phyloP scores from a whole-genome alignment of 805 yeast species.

The Suhomyces faveliae region DNA sequence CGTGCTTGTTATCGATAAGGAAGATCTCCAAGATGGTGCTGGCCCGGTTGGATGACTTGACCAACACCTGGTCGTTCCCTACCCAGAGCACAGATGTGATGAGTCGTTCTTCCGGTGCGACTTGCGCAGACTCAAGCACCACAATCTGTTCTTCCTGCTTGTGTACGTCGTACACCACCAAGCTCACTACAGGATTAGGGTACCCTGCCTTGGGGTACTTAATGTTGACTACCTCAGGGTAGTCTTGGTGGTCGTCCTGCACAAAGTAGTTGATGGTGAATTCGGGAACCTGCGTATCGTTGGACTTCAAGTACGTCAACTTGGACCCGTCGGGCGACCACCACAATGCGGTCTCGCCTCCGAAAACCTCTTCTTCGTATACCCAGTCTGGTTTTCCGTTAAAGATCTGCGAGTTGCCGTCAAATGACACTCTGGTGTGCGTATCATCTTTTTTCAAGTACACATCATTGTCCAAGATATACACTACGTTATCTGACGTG shows the following conservation, averaged over 20 bases:
- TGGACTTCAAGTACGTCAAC: constrained; percentile 52
- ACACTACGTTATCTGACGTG: constrained; percentile 51
- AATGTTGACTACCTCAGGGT: constrained; percentile 47
- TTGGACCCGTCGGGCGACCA: constrained; percentile 67
- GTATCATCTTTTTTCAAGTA: constrained; percentile 37
- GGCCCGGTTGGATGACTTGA: constrained; percentile 62
- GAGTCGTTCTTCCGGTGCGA: constrained; percentile 42
- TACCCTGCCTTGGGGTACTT: constrained; percentile 77
- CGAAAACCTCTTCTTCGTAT: constrained; percentile 76
- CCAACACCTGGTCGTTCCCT: constrained; percentile 40
- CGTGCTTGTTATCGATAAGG: constrained; percentile 33
- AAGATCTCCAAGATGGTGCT: constrained; percentile 56
- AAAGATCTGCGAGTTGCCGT: constrained; percentile 51
- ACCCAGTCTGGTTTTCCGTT: constrained; percentile 84
- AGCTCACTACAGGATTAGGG: constrained; percentile 52
- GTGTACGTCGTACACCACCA: constrained; percentile 42
- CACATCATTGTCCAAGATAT: constrained; percentile 55
- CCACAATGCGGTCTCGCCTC: constrained; percentile 61
- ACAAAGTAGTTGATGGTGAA: constrained; percentile 54
- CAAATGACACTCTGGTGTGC: constrained; percentile 41
- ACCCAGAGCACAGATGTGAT: constrained; percentile 67
- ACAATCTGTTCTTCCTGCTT: constrained; percentile 14
- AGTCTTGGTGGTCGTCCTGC: constrained; percentile 34
- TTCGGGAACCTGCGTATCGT: constrained; percentile 58
- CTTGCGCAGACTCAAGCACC: constrained; percentile 22